These are phyloP conservation scores for Beta lomatogona DNA, from an alignment of 179 eudicot genomes.

Conservation along the genomic window DNA sequence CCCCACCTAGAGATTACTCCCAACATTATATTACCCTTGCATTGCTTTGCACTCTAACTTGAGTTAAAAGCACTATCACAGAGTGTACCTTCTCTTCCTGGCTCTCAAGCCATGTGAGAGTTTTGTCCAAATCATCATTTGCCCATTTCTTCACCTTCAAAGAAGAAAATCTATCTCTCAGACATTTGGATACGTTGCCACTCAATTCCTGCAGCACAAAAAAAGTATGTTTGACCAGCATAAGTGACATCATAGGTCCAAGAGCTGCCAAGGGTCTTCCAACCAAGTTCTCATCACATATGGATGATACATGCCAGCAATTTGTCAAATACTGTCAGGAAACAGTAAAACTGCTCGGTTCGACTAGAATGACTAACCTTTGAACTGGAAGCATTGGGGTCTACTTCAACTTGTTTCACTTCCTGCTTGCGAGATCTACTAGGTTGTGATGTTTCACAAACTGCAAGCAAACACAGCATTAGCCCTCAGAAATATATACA, in stretches of 20 bases:
- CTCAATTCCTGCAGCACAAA: constrained; percentile 30
- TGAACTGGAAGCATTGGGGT: constrained; percentile 38
- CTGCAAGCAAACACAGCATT: constrained; percentile 46
- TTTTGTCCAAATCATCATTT: constrained; percentile 61
- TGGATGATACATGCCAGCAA: constrained; percentile 12
- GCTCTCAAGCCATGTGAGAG: constrained; percentile 76
- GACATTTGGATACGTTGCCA: constrained; percentile 33
- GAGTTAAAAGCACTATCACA: constrained; percentile 2
- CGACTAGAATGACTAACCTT: constrained; percentile 45
- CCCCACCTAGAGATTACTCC: neutral
- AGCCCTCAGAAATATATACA: neutral
- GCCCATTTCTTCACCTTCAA: constrained; percentile 83
- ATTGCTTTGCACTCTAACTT: neutral
- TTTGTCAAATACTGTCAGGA: neutral
- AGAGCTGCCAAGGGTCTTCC: constrained; percentile 2
- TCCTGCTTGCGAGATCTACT: constrained; percentile 48
- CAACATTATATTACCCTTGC: neutral
- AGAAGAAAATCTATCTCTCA: constrained; percentile 51
- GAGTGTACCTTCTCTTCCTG: constrained; percentile 82
- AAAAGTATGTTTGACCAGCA: constrained; percentile 4
- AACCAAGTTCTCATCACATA: neutral
- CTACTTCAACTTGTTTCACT: constrained; percentile 31
- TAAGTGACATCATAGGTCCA: constrained; percentile 1
- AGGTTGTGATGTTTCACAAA: constrained; percentile 41
- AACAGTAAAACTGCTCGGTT: neutral